Evolutionary conservation across 2,329 filamentous ascomycete genomes (phyloP), one percentile per base, ranked within the genome.

Genomic region (Monosporascus sp.): DNA sequence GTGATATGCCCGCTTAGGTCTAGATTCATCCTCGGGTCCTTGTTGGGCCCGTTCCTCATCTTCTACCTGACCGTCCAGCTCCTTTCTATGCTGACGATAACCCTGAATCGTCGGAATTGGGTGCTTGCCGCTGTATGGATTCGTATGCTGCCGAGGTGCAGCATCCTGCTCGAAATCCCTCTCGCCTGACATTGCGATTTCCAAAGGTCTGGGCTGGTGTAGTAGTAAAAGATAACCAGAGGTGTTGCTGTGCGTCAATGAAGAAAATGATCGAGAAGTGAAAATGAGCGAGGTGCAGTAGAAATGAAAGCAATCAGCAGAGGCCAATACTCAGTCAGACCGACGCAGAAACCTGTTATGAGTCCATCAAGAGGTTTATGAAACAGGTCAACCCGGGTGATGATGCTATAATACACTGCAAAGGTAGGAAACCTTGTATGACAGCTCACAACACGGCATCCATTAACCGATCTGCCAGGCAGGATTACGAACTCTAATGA

Each of bases 101-200:
- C 70, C 73, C 43, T 76, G 73, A 45, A 80, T 69, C 28, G 77
- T 81, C 7, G 78, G 78, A 31, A 68, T 68, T 11, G 60, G 61
- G 24, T 66, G 64, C 50, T 58, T 63, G 8, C 58, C 64, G 48
- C 56, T 61, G 43, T 63, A 63, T 37, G 60, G 63, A 2, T 58
- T 54, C 17, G 57, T 56, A 22, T 64, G 57, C 9, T 57, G 58
- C 45, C 56, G 60, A 14, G 11, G 56, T 20, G 47, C 40, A 40
- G 40, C 53, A 26, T 55, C 57, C 17, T 58, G 38, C 11, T 65
- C 59, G 37, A 60, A 58, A 41, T 56, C 56, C 2, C 51, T 37
- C 20, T 60, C 48, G 26, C 58, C 55, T 22, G 54, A 43, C 63
- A 64, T 64, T 1, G 40, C 52, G 17, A 37, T 35, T 35, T 35